Evolutionary conservation across 139 green algal species (phyloP).

Genomic region (Haematococcus lacustris): DNA sequence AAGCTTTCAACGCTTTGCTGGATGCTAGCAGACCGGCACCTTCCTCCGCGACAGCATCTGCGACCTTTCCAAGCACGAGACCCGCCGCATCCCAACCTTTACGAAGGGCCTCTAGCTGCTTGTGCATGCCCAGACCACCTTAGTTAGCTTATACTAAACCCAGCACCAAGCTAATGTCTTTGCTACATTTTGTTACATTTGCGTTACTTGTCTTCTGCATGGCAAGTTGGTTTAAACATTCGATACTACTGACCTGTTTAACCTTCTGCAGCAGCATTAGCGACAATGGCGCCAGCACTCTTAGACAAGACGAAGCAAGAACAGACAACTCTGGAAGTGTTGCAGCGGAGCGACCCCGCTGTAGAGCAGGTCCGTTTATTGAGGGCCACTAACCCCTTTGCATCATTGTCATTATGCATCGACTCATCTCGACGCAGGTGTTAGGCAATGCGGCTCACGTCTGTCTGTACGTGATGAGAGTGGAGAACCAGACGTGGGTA

Average conservation of each 20-base stretch:
- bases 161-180: no score
- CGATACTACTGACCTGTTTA: neutral
- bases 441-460: conserved; percentile 64
- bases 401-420: neutral
- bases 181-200: no score
- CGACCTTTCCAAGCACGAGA: no score
- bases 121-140: no score
- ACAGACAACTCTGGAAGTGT: neutral
- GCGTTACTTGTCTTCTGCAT: no score
- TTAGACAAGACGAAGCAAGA: neutral
- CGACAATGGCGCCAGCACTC: neutral
- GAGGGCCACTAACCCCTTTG: neutral
- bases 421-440: conserved; percentile 22
- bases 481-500: conserved; percentile 58
- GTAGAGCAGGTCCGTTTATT: conserved; percentile 18
- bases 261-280: neutral
- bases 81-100: no score
- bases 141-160: no score
- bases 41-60: no score
- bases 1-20: no score
- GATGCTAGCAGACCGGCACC: no score
- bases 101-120: no score
- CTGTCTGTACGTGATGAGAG: conserved; percentile 72
- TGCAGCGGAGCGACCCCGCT: conserved; percentile 18
- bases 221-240: neutral